These are phyloP conservation scores for Cladophialophora bantiana DNA, from an alignment of 2,329 filamentous ascomycete genomes.

Conservation along the genomic window DNA sequence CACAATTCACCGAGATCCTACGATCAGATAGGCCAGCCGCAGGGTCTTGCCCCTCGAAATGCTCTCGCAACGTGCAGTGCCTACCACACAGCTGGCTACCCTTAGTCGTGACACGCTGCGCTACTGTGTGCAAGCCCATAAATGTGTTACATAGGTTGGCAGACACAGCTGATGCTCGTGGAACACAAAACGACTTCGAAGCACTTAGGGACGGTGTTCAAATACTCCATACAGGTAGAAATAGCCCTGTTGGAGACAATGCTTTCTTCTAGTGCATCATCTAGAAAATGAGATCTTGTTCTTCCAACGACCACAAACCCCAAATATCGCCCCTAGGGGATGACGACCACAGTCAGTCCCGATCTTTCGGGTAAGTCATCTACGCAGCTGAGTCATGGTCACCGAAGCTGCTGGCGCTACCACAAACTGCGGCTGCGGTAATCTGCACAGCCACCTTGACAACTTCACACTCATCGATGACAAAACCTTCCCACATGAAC, in stretches of 20 bases:
- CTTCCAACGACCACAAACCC: background rate
- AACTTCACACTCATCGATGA: constrained; percentile 6
- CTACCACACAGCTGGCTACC: background rate
- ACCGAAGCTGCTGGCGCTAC: background rate
- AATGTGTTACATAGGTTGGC: no score
- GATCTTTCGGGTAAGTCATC: constrained; percentile 1
- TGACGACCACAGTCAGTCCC: background rate
- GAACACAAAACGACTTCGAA: background rate
- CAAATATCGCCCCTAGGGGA: background rate
- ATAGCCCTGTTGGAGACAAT: background rate
- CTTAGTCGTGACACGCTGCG: background rate
- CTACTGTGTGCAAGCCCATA: background rate
- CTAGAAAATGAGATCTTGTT: background rate
- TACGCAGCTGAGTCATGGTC: background rate
- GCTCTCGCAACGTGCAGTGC: background rate
- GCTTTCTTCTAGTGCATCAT: background rate
- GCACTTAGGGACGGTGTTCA: background rate
- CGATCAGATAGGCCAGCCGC: background rate
- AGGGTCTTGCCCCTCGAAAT: background rate
- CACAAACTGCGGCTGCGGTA: background rate
- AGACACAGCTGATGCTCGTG: background rate
- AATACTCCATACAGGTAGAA: background rate
- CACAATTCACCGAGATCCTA: background rate
- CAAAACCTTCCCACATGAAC: background rate
- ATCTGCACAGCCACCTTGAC: background rate